Percentiles rank a stretch among this genome's conserved stretches.
phyloP scores from a whole-genome alignment of 1,284 basidiomycete genomes.

The Wallemia mellicola region DNA sequence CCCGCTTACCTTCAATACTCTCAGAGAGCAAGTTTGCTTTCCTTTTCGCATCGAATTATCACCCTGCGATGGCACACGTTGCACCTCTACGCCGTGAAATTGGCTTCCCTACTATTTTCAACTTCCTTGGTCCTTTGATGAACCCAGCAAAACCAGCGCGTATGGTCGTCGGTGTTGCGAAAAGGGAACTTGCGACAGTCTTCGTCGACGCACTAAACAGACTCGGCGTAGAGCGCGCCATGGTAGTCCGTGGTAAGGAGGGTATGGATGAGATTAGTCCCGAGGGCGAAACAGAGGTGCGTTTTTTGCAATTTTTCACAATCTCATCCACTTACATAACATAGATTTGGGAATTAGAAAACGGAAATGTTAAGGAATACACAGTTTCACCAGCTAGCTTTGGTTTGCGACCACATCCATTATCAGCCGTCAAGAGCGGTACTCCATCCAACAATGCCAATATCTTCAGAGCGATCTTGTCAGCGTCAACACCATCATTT shows the following conservation, averaged over 20 bases:
- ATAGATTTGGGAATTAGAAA: conserved; percentile 20
- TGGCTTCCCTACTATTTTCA: conserved; percentile 92
- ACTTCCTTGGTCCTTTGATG: conserved; percentile 74
- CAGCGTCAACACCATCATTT: conserved; percentile 29
- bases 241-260: conserved; percentile 83
- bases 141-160: conserved; percentile 62
- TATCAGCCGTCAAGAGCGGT: conserved; percentile 37
- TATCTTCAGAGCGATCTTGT: conserved; percentile 20
- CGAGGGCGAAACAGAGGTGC: conserved; percentile 53
- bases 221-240: conserved; percentile 37
- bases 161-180: conserved; percentile 74
- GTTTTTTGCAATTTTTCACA: conserved; percentile 16
- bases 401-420: conserved; percentile 36
- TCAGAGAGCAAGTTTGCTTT: conserved; percentile 37
- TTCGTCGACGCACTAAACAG: conserved; percentile 43
- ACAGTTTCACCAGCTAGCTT: conserved; percentile 25
- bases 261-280: conserved; percentile 81
- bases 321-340: background rate
- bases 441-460: conserved; percentile 34
- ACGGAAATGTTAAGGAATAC: conserved; percentile 16
- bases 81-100: conserved; percentile 59
- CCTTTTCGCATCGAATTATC: conserved; percentile 77
- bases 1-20: conserved; percentile 25
- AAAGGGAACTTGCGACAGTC: conserved; percentile 46
- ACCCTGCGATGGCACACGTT: conserved; percentile 55